A percentile compares a stretch with the other conserved stretches of the same genome.
These are phyloP conservation scores for Xylaria sp. DNA, from an alignment of 495 filamentous ascomycete species.

Conservation along the genomic window DNA sequence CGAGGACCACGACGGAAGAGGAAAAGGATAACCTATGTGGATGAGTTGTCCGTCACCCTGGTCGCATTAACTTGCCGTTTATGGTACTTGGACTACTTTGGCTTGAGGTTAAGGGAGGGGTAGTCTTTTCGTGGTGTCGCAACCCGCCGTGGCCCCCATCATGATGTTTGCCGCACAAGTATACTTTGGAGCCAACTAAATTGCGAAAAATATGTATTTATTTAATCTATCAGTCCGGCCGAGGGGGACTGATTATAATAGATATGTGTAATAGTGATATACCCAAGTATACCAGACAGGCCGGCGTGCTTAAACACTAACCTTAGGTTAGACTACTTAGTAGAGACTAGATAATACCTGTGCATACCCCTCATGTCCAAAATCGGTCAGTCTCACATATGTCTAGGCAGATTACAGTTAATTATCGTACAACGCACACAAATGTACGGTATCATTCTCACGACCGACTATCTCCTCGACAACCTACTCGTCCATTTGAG, in stretches of 20 bases:
- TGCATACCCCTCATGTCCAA: not conserved
- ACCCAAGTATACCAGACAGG: not conserved
- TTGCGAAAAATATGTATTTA: not conserved
- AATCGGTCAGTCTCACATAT: not conserved
- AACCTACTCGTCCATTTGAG: not conserved
- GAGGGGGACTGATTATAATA: not conserved
- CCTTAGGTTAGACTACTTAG: too few relatives aligned
- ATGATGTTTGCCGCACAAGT: not conserved
- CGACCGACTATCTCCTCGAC: not conserved
- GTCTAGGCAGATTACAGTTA: not conserved
- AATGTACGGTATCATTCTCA: not conserved
- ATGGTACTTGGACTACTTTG: not conserved
- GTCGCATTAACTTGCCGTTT: constrained; percentile 26
- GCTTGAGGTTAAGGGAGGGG: constrained; percentile 2
- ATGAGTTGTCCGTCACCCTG: constrained; percentile 29
- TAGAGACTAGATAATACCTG: too few relatives aligned
- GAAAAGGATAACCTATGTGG: constrained; percentile 19
- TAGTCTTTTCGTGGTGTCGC: not conserved
- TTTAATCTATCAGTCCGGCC: not conserved
- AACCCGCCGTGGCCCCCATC: not conserved
- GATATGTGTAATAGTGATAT: not conserved
- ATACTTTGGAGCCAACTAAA: not conserved
- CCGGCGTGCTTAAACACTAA: not conserved
- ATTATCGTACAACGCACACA: constrained; percentile 14
- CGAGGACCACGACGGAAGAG: constrained; percentile 9